A percentile compares a stretch with the other conserved stretches of the same genome.
Evolutionary conservation across 2,329 filamentous ascomycete genomes (phyloP).

Genomic region (Metarhizium sp.): DNA sequence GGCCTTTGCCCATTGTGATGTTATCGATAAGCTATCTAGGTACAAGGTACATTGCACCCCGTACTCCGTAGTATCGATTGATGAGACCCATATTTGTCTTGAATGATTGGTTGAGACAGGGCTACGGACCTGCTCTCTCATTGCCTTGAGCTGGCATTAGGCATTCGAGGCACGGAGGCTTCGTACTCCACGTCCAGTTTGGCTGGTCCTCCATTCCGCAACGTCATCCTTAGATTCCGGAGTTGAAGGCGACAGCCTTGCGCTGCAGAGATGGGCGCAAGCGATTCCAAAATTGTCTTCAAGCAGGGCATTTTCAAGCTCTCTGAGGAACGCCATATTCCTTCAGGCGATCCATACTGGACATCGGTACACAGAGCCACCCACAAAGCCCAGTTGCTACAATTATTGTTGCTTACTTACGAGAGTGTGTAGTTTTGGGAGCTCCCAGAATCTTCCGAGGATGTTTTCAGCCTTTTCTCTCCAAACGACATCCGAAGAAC

Average conservation of each 20-base stretch:
- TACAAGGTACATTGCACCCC: neutral
- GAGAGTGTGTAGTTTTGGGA: conserved; percentile 73
- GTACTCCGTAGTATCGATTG: neutral
- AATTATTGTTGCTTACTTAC: conserved; percentile 3
- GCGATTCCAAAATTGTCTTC: conserved; percentile 97
- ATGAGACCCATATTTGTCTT: neutral
- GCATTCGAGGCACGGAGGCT: neutral
- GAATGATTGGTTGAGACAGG: neutral
- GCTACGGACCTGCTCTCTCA: no score
- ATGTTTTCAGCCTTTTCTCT: conserved; percentile 94
- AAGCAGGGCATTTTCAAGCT: conserved; percentile 97
- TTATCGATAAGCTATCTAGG: conserved; percentile 2
- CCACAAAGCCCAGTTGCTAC: neutral
- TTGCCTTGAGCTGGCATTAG: neutral
- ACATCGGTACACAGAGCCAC: conserved; percentile 57
- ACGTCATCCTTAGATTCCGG: conserved; percentile 9
- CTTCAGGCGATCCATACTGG: conserved; percentile 88
- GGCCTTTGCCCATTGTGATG: neutral
- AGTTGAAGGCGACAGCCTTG: conserved; percentile 11
- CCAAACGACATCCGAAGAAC: conserved; percentile 81
- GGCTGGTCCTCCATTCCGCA: neutral
- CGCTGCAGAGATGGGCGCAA: conserved; percentile 69
- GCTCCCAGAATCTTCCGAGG: conserved; percentile 87
- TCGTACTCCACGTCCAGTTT: neutral
- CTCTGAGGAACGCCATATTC: conserved; percentile 82